Base-by-base conservation (phyloP, 768 basidiomycete genomes). In the Boletales sp. region DNA sequence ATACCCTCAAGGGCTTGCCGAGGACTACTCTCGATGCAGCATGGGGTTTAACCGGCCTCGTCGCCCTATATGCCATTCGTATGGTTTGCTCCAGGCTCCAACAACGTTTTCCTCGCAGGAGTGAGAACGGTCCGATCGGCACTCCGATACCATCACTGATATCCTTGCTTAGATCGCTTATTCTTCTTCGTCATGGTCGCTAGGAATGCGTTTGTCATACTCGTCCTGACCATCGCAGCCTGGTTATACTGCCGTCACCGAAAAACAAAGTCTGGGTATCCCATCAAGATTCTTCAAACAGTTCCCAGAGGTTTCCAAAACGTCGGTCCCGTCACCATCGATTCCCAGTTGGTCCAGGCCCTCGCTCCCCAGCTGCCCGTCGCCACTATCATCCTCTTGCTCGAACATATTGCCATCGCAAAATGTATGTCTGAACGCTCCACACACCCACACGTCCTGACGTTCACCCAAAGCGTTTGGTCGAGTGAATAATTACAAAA, bases 371-470 rank as follows among this genome's bases (percentile, higher is more conserved):
- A 95, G 49, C 66, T 98, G 3, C 90, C 90, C 2, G 81, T 92
- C 5, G 84, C 90, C 17, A 92, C 90, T 1, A 91, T 95, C 56
- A 87, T 95, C 61, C 76, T 97, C 40, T 75, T 97, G 13, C 74
- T 97, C 44, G 95, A 97, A 68, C 97, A 99, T 71, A 97, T 98
- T 52, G 88, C 94, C 29, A 99, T 99, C 57, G 82, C 90, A n/a
- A 95, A 94, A 70, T 90, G 90, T 87, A 65, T 62, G 81, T 69
- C 15, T 12, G 8, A 27, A 4, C 24, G 37, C 8, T 15, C 15
- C 38, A 31, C 38, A 40, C 24, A 38, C 21, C 2, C 21, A 17
- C 15, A 40, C 4, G 4, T 45, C 14, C 48, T 68, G 24, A 69
- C 24, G 1, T 27, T n/a, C 31, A 13, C 27, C 48, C n/a, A 5